Conservation (phyloP, 148 eudicot species). For the Simmondsia chinensis region DNA sequence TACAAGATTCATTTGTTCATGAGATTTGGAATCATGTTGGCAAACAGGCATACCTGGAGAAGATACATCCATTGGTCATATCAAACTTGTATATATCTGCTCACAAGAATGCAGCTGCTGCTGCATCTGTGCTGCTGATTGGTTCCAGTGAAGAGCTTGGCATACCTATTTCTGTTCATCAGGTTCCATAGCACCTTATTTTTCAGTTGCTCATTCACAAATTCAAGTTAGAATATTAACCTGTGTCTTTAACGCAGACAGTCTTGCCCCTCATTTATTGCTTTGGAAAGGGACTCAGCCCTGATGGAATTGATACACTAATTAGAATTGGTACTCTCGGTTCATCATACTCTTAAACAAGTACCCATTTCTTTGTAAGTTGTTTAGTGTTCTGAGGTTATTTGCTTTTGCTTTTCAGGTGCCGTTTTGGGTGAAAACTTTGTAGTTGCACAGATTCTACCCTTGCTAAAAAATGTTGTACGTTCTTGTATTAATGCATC, state of each 20-base stretch:
- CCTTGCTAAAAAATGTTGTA: slow-evolving; percentile 56
- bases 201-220: not conserved
- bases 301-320: slow-evolving; percentile 82
- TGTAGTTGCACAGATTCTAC: slow-evolving; percentile 58
- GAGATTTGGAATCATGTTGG: slow-evolving; percentile 80
- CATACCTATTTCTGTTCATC: slow-evolving; percentile 73
- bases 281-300: slow-evolving; percentile 84
- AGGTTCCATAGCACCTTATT: slow-evolving; percentile 35
- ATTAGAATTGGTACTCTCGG: slow-evolving; percentile 74
- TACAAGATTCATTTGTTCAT: slow-evolving; percentile 96
- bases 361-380: slow-evolving; percentile 3
- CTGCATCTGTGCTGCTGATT: slow-evolving; percentile 89
- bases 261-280: slow-evolving; percentile 79
- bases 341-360: slow-evolving; percentile 4
- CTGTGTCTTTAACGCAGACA: slow-evolving; percentile 43
- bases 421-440: slow-evolving; percentile 71
- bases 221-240: slow-evolving; percentile 3
- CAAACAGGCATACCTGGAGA: slow-evolving; percentile 70
- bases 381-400: slow-evolving; percentile 12
- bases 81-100: slow-evolving; percentile 65
- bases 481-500: slow-evolving; percentile 59
- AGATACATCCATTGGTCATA: slow-evolving; percentile 68
- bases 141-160: slow-evolving; percentile 98
- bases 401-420: slow-evolving; percentile 41
- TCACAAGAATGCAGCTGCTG: slow-evolving; percentile 69